Conservation (phyloP, 805 yeast species). For the Yarrowia sp. region DNA sequence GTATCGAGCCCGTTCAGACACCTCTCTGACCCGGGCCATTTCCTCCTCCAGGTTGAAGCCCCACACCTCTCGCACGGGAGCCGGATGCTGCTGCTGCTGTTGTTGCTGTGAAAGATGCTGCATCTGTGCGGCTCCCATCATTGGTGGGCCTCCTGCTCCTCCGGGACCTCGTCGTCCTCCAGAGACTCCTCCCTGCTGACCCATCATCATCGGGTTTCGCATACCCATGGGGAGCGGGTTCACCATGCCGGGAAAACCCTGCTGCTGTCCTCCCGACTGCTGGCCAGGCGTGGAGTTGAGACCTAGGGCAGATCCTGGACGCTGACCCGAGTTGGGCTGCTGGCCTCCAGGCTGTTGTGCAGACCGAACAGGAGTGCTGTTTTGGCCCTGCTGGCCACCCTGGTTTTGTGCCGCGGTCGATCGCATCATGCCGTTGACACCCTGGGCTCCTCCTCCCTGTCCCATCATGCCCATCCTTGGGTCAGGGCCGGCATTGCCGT, state of each 20-base stretch:
- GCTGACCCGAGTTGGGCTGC: not conserved
- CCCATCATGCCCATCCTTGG: slow-evolving; percentile 25
- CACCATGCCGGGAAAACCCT: slow-evolving; percentile 13
- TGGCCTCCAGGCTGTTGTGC: not conserved
- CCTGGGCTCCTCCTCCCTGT: not conserved
- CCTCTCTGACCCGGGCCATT: slow-evolving; percentile 40
- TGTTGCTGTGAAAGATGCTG: slow-evolving; percentile 20
- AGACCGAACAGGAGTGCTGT: slow-evolving; percentile 17
- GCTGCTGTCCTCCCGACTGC: slow-evolving; percentile 15
- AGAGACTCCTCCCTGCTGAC: slow-evolving; percentile 10
- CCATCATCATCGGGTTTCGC: slow-evolving; percentile 24
- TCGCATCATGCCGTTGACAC: slow-evolving; percentile 24
- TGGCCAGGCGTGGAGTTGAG: slow-evolving; percentile 14
- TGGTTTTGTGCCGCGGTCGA: slow-evolving; percentile 12
- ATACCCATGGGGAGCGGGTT: slow-evolving; percentile 20
- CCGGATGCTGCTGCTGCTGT: slow-evolving; percentile 18
- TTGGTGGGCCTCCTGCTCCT: slow-evolving; percentile 15
- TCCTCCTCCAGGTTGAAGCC: slow-evolving; percentile 42
- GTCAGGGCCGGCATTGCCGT: slow-evolving; percentile 22
- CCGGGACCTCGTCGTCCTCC: slow-evolving; percentile 20
- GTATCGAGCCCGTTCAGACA: slow-evolving; percentile 40
- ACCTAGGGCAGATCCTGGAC: slow-evolving; percentile 6
- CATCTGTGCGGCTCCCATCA: slow-evolving; percentile 12
- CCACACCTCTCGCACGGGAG: slow-evolving; percentile 38
- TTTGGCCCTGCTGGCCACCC: slow-evolving; percentile 5